Conservation (phyloP, 2,329 filamentous ascomycete species). For the Epichloe amarillans region DNA sequence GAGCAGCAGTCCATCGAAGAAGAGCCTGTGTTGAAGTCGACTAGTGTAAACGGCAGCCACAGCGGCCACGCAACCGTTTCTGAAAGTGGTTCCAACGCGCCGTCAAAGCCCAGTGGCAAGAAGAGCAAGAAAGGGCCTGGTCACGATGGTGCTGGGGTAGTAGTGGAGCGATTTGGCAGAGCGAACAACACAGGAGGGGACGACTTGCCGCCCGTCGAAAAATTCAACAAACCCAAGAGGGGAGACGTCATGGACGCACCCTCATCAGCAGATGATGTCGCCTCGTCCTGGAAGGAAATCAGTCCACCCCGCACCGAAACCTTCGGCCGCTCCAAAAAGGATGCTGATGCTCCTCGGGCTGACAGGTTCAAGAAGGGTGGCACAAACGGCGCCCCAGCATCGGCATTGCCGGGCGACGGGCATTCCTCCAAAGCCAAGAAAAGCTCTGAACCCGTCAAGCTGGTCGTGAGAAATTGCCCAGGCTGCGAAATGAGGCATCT, state of each 20-base stretch:
- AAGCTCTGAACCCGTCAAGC: not conserved
- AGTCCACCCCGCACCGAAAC: not conserved
- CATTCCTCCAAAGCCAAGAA: not conserved
- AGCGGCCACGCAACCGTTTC: not conserved
- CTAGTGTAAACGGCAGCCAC: not conserved
- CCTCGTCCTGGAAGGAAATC: not conserved
- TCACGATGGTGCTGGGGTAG: not conserved
- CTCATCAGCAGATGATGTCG: not conserved
- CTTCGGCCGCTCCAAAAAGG: not conserved
- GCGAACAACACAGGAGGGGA: not conserved
- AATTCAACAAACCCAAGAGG: not conserved
- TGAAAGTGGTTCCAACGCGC: not conserved
- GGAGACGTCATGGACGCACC: not conserved
- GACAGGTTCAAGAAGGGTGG: not conserved
- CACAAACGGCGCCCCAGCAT: not conserved
- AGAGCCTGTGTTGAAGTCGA: not conserved
- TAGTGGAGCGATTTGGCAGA: not conserved
- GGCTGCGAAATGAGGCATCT: slow-evolving; percentile 5
- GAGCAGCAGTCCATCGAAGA: not conserved
- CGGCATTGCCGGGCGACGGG: not conserved
- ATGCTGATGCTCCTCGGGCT: not conserved
- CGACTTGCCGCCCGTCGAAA: not conserved
- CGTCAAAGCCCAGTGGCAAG: not conserved
- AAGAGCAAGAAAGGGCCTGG: not conserved
- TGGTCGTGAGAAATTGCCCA: slow-evolving; percentile 2